Evolutionary conservation across 192 early-diverging fungal species (phyloP).

Genomic region (Diversispora eburnea): DNA sequence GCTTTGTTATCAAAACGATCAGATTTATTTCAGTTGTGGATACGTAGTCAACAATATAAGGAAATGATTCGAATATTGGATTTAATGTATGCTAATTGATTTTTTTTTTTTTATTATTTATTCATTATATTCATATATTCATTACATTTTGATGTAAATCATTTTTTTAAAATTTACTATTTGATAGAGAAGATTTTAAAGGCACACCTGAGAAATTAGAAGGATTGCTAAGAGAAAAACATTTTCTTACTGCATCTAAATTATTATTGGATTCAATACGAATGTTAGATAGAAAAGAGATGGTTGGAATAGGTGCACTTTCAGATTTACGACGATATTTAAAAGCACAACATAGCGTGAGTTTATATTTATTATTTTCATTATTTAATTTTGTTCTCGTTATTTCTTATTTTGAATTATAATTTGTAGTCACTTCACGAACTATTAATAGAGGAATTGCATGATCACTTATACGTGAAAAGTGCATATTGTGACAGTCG

Average conservation of each 20-base stretch:
- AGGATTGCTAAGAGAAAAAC: slow-evolving; percentile 56
- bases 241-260: slow-evolving; percentile 64
- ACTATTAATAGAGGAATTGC: slow-evolving; percentile 69
- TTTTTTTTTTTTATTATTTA: neutral
- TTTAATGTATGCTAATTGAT: slow-evolving; percentile 46
- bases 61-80: slow-evolving; percentile 76
- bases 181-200: slow-evolving; percentile 60
- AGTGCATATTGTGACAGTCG: slow-evolving; percentile 70
- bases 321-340: slow-evolving; percentile 63
- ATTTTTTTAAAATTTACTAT: neutral
- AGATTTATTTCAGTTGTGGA: slow-evolving; percentile 65
- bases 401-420: neutral
- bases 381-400: neutral
- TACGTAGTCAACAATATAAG: slow-evolving; percentile 70
- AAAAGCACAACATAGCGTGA: slow-evolving; percentile 51
- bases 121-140: neutral
- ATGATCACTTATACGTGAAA: slow-evolving; percentile 75
- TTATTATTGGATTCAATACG: slow-evolving; percentile 61
- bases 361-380: neutral
- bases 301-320: slow-evolving; percentile 67
- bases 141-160: neutral
- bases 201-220: slow-evolving; percentile 63
- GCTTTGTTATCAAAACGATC: slow-evolving; percentile 60
- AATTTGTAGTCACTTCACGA: slow-evolving; percentile 52
- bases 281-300: slow-evolving; percentile 58